Evolutionary conservation across 2,329 filamentous ascomycete genomes (phyloP), one percentile per base, ranked within the genome.

Genomic region (Metarhizium brunneum): DNA sequence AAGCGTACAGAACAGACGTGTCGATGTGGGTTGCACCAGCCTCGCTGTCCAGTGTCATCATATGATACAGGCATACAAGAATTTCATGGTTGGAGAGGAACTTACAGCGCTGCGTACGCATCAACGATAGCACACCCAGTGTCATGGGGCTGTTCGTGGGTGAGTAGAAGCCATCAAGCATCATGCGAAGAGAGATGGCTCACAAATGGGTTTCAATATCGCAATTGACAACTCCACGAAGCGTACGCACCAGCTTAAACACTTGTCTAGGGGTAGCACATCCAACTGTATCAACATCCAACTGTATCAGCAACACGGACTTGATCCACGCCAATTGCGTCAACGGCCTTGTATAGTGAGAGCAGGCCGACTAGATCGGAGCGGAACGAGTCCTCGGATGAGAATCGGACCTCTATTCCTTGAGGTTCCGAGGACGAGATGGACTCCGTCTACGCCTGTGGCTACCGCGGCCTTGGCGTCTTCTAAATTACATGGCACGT

Each of bases 231-330:
- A 63, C 63, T 32, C 64, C 62, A 40, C 90, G 81, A 49, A 95
- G 81, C n/a, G 90, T 94, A 67, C 90, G 80, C 61, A 95, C 85
- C 35, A 95, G 80, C 69, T 95, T 88, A 73, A 92, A 95, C 57
- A 95, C 91, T 75, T 95, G 88, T 68, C 90, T 80, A 55, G 92
- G 91, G 38, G 83, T 84, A 56, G 89, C 89, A 65, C 88, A 90
- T 57, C 88, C 88, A 90, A 96, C 91, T 13, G 91, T 96, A 70
- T 96, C 92, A 52, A 65, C 88, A 90, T 57, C 88, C 88, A 90
- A 96, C 91, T 13, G 91, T 96, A 70, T 96, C 92, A 52, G 92
- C 92, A 69, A 96, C 91, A 75, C 92, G 92, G 2, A 95, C 90
- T 69, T 90, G 81, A 75, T 90, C 81, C 36, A 92, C 90, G 63